Evolutionary conservation across 225 moss, liverwort and hornwort species (phyloP).

Genomic region (Pleurozium schreberi): DNA sequence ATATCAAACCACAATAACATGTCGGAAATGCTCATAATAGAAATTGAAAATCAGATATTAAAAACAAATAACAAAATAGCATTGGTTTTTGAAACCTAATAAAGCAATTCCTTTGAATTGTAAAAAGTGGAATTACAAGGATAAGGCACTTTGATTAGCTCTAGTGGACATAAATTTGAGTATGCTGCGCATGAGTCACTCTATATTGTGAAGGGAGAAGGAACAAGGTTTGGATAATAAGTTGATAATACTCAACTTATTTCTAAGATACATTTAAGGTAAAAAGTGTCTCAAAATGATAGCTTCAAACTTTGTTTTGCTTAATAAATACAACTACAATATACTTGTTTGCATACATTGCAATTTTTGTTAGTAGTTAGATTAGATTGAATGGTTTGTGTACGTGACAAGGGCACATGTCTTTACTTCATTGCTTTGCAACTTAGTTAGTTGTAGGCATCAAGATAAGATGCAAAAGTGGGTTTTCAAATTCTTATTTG

Average conservation of each 20-base stretch:
- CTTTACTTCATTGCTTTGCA: neutral
- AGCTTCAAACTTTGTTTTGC: neutral
- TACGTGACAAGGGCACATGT: neutral
- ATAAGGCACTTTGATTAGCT: no score
- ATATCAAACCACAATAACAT: neutral
- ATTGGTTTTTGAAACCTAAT: neutral
- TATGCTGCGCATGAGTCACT: no score
- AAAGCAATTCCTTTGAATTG: neutral
- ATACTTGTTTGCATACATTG: neutral
- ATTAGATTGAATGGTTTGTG: neutral
- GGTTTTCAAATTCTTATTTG: neutral
- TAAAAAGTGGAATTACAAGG: neutral
- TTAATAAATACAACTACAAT: neutral
- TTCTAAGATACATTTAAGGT: no score
- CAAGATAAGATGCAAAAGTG: neutral
- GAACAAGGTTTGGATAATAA: neutral
- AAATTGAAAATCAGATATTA: neutral
- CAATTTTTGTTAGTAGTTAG: no score
- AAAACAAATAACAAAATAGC: no score
- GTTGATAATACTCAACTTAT: neutral
- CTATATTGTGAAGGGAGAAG: neutral
- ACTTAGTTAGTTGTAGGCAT: no score
- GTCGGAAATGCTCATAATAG: neutral
- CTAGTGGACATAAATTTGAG: neutral
- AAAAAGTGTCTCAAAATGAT: neutral